A percentile compares a stretch with the other conserved stretches of the same genome.
Evolutionary conservation across 2,329 filamentous ascomycete species (phyloP).

Genomic region (Beauveria sp.): DNA sequence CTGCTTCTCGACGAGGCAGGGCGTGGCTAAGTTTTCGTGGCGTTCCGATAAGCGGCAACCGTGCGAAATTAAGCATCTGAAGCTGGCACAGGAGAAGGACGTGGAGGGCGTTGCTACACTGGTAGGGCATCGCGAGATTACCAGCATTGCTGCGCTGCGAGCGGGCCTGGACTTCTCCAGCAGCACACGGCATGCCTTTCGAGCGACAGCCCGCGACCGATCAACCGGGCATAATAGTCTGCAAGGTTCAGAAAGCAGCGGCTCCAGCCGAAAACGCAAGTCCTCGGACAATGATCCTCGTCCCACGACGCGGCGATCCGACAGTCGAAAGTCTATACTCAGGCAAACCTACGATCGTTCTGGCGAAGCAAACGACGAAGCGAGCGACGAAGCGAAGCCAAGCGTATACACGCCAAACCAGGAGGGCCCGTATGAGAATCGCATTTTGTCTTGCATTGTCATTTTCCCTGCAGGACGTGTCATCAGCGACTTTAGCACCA

Average conservation of each 20-base stretch:
- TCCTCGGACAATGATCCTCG: constrained; percentile 7
- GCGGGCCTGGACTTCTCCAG: constrained; percentile 1
- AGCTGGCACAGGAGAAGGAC: neutral
- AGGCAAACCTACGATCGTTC: neutral
- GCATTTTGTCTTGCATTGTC: constrained; percentile 9
- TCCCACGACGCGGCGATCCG: constrained; percentile 10
- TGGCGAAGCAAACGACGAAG: neutral
- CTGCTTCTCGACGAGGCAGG: constrained; percentile 10
- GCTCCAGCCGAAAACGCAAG: constrained; percentile 9
- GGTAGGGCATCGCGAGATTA: constrained; percentile 2
- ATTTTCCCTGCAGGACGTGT: constrained; percentile 13
- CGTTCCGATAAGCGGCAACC: neutral
- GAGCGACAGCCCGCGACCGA: neutral
- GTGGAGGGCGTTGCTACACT: constrained; percentile 9
- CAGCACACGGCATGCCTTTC: constrained; percentile 1
- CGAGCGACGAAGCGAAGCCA: constrained; percentile 3
- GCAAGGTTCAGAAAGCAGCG: neutral
- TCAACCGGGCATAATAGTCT: neutral
- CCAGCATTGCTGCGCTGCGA: neutral
- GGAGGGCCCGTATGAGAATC: constrained; percentile 13
- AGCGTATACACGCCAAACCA: constrained; percentile 11
- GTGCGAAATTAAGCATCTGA: neutral
- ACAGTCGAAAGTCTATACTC: constrained; percentile 11
- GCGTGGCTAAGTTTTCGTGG: constrained; percentile 11
- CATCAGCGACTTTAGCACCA: constrained; percentile 18